These are phyloP conservation scores for Tetrahymena borealis DNA, from an alignment of 73 alveolate species.

Conservation along the genomic window DNA sequence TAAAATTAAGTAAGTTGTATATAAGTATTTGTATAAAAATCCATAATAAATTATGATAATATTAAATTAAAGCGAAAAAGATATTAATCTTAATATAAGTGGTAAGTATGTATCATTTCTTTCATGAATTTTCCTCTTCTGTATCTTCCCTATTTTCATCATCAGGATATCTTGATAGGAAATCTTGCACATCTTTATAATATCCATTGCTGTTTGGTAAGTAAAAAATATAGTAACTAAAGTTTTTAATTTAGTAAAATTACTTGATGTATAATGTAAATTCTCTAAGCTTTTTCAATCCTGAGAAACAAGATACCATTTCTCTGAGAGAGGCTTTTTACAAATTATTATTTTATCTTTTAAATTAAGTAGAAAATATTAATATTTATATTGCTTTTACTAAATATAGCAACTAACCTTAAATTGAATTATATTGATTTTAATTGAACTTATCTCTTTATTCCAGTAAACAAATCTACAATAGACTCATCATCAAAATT, in stretches of 20 bases:
- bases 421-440: not conserved
- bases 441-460: not conserved
- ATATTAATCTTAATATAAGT: not conserved
- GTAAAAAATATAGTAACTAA: not conserved
- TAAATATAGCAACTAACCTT: not conserved
- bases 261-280: not conserved
- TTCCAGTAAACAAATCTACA: not conserved
- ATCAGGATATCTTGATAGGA: not conserved
- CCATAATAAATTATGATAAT: too few relatives aligned
- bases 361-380: not conserved
- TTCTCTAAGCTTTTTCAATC: not conserved
- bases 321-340: not conserved
- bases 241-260: not conserved
- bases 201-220: not conserved
- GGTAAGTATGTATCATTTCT: not conserved
- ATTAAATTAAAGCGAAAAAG: too few relatives aligned
- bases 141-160: not conserved
- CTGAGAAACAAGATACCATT: not conserved
- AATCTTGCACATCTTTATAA: not conserved
- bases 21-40: too few relatives aligned
- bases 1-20: too few relatives aligned
- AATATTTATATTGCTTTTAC: not conserved
- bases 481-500: not conserved
- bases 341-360: not conserved
- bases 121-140: not conserved